Base-by-base conservation (phyloP, 192 early-diverging fungal genomes). In the Haplosporangium gracile region DNA sequence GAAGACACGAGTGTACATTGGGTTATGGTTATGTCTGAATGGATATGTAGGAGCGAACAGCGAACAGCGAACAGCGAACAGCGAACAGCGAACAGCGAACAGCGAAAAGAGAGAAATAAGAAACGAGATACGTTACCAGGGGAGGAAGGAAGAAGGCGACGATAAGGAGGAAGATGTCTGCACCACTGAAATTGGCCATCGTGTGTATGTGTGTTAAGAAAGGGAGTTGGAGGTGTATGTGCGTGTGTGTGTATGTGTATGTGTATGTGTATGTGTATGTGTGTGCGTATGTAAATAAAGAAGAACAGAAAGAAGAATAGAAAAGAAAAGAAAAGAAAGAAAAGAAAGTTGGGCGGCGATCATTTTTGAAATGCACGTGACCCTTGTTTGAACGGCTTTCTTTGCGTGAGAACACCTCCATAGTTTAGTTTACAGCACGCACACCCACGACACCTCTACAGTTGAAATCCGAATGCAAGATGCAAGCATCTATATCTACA, bases 61-160 rank as follows among this genome's bases (percentile, higher is more conserved):
- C 45, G 45, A 74, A 20, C 29, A 65, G 49, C 7, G 51, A 24
- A 36, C 34, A 43, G 75, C 8, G 60, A 38, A 68, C n/a, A 40
- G 22, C 45, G 45, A 73, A 16, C 29, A 65, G 49, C 5, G 51
- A 24, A 24, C 34, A 42, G 15, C 53, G 20, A 32, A 34, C 2
- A 10, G 22, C 24, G 70, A 70, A 6, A 63, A 72, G 22, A 55
- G 32, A 68, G 42, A 51, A 26, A 43, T 29, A 40, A 72, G 36
- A 42, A 36, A 43, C 43, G 39, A 15, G 42, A 43, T 15, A 15
- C 65, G 63, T 70, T 81, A 81, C 80, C 15, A 81, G 74, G 40
- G 80, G 80, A 51, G 80, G 80, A 43, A 81, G 42, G 68, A 81
- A 81, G 74, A 81, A 81, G 73, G 74, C 80, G 24, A 76, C 43